Base-by-base conservation (phyloP, 202 grass and related monocot genomes). In the Zizania palustris region DNA sequence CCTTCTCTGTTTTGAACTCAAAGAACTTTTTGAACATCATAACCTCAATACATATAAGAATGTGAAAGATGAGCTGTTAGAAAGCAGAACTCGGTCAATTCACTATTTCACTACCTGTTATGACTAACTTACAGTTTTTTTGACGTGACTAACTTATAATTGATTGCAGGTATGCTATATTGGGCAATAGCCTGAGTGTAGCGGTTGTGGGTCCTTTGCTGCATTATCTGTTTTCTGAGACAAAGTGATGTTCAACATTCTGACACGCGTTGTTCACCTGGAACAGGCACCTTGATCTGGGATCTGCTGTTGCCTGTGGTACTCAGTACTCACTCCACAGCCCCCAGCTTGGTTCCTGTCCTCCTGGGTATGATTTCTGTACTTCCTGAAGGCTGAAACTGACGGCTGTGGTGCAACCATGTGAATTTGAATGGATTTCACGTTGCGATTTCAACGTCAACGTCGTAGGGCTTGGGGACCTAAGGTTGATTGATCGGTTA, bases 181-280 rank as follows among this genome's bases (percentile, higher is more conserved):
- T 97, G 71, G 93, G 90, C 10, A 97, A 97, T 67, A 97, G 93
- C 82, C 72, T 97, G 90, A n/a, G n/a, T 84, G 81, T 93, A 43
- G 86, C 93, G 56, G 93, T 97, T 19, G 90, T 93, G 11, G 82
- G 82, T 75, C 86, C 93, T 54, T 86, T 91, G 80, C 75, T 97
- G 42, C 45, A 19, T 8, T 88, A 97, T 87, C 56, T 97, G 11
- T 93, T 97, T 90, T 65, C 87, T 36, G 81, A 88, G 76, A 43
- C 53, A 43, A 65, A 74, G 70, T 41, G 36, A 80, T 48, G 43
- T 38, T 65, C 19, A 71, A 34, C 37, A n/a, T 76, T 15, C n/a
- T 48, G 44, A 65, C 15, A 45, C 55, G 45, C 77, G 59, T 43
- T 57, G 53, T 66, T 87, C 28, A 45, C 65, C 37, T 70, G 38